phyloP scores from a whole-genome alignment of 2,329 filamentous ascomycete genomes.

The Fusarium albosuccineum region DNA sequence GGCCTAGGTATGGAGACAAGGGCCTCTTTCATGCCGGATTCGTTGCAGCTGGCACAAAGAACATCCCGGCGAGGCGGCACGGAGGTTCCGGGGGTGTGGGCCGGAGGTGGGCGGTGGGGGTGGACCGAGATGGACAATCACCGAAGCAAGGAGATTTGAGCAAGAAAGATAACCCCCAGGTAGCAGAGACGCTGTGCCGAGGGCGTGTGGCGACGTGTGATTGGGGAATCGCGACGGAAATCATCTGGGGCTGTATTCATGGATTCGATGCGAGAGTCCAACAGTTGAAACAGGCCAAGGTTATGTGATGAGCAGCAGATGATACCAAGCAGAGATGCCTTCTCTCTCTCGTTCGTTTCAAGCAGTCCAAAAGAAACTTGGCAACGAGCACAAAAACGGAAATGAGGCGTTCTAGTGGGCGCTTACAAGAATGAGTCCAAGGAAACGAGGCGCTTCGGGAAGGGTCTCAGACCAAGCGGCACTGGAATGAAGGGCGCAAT shows the following conservation, averaged over 20 bases:
- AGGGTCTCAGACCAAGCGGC: background rate
- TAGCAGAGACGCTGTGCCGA: slow-evolving; percentile 1
- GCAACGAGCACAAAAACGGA: background rate
- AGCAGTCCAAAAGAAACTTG: background rate
- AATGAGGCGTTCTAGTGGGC: slow-evolving; percentile 9
- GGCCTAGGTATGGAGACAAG: background rate
- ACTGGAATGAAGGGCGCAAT: slow-evolving; percentile 2
- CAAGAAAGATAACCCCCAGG: background rate
- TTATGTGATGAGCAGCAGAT: background rate
- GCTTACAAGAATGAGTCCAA: slow-evolving; percentile 3
- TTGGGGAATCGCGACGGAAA: slow-evolving; percentile 25
- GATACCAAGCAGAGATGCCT: background rate
- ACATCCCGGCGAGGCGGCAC: slow-evolving; percentile 1
- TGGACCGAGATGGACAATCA: background rate
- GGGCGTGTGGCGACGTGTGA: slow-evolving; percentile 11
- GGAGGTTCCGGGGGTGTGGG: slow-evolving; percentile 1
- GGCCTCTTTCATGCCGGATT: slow-evolving; percentile 2
- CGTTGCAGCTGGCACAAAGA: background rate
- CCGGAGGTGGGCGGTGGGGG: background rate
- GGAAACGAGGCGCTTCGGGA: no score
- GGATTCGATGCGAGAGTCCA: slow-evolving; percentile 9
- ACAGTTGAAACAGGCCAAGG: slow-evolving; percentile 12
- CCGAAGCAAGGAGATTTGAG: no score
- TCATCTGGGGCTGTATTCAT: slow-evolving; percentile 32
- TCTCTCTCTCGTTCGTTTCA: background rate